Percentiles rank a stretch among this genome's conserved stretches.
phyloP scores from a whole-genome alignment of 2,329 filamentous ascomycete genomes.

The Hypoxylon sp. region DNA sequence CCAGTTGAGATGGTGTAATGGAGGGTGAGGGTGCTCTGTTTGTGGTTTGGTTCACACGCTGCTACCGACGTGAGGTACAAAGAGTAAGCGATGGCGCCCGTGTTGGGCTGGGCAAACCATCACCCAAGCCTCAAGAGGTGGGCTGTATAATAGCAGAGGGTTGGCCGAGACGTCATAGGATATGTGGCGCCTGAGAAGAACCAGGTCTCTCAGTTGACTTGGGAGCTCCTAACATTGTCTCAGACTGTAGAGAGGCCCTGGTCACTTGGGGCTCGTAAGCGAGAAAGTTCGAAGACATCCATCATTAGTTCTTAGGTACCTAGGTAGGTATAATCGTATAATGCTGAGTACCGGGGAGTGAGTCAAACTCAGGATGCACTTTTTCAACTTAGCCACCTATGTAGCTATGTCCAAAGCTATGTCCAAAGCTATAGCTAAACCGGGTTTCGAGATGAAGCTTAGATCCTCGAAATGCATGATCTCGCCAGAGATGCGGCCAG shows the following conservation, averaged over 20 bases:
- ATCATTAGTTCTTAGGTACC: background rate
- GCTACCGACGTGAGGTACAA: slow-evolving; percentile 14
- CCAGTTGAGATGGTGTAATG: slow-evolving; percentile 31
- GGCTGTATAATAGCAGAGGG: slow-evolving; percentile 23
- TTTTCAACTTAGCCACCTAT: background rate
- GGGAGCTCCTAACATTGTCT: slow-evolving; percentile 34
- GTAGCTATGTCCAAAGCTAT: background rate
- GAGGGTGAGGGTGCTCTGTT: slow-evolving; percentile 22
- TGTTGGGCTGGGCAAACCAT: slow-evolving; percentile 11
- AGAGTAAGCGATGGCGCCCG: slow-evolving; percentile 17
- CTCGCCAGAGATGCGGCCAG: slow-evolving; percentile 1
- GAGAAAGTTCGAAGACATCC: background rate
- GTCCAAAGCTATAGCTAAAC: background rate
- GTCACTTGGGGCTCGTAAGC: slow-evolving; percentile 30
- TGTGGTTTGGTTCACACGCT: slow-evolving; percentile 19
- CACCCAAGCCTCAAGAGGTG: slow-evolving; percentile 31
- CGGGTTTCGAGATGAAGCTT: background rate
- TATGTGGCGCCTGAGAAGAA: slow-evolving; percentile 27
- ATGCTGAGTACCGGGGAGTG: background rate
- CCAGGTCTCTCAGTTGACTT: slow-evolving; percentile 38
- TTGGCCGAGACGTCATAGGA: slow-evolving; percentile 38
- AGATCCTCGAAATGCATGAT: slow-evolving; percentile 19
- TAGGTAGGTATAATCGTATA: background rate
- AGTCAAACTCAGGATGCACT: background rate
- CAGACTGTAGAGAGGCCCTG: slow-evolving; percentile 28